phyloP scores from a whole-genome alignment of 2,329 filamentous ascomycete species.

The Alternaria hordeiaustralica region DNA sequence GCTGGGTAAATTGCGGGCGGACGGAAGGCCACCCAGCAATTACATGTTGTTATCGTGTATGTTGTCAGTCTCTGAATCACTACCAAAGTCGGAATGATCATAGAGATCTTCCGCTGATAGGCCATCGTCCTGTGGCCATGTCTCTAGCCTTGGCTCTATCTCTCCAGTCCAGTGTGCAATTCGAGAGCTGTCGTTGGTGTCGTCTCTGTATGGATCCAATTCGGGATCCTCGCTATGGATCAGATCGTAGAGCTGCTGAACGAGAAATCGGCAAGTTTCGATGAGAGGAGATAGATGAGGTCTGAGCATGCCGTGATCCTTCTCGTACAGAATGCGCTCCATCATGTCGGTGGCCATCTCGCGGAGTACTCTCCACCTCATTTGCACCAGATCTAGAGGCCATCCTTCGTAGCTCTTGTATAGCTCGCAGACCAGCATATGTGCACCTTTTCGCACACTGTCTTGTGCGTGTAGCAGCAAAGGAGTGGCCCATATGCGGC shows the following conservation, averaged over 20 bases:
- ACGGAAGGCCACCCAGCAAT: not conserved
- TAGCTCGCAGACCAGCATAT: slow-evolving; percentile 29
- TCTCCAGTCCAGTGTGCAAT: slow-evolving; percentile 30
- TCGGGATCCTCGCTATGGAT: slow-evolving; percentile 26
- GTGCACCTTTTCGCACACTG: slow-evolving; percentile 31
- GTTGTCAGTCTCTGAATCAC: slow-evolving; percentile 45
- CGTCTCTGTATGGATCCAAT: slow-evolving; percentile 26
- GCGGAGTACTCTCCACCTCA: slow-evolving; percentile 32
- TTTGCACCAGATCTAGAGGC: slow-evolving; percentile 17
- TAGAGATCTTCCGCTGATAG: slow-evolving; percentile 40
- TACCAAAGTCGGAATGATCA: slow-evolving; percentile 47
- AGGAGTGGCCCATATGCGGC: slow-evolving; percentile 24
- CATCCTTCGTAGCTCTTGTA: slow-evolving; percentile 28
- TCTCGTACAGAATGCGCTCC: slow-evolving; percentile 32
- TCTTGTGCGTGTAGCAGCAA: slow-evolving; percentile 42
- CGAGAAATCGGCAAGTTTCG: slow-evolving; percentile 23
- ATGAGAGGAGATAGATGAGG: slow-evolving; percentile 36
- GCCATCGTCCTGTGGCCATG: slow-evolving; percentile 39
- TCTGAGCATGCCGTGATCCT: slow-evolving; percentile 28
- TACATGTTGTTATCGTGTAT: slow-evolving; percentile 25
- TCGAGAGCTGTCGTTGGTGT: slow-evolving; percentile 29
- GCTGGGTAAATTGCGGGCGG: not conserved
- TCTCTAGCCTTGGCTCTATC: slow-evolving; percentile 29
- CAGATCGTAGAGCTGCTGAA: slow-evolving; percentile 27
- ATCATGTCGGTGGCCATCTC: slow-evolving; percentile 24